Conservation (phyloP, 2,329 filamentous ascomycete species). For the Venturia effusa region DNA sequence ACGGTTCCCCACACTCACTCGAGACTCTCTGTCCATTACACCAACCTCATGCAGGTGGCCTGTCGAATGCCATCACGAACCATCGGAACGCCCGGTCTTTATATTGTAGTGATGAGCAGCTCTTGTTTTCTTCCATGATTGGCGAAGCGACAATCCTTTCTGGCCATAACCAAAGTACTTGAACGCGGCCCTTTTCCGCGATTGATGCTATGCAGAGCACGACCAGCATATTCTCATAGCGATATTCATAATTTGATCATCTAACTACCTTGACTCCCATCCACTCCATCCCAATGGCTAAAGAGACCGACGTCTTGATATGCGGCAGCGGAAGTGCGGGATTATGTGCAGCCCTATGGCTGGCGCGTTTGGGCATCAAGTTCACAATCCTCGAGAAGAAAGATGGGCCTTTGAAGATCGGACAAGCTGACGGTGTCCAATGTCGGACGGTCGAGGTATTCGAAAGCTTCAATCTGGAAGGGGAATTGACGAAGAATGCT, state of each 20-base stretch:
- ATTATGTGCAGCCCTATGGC: slow-evolving; percentile 50
- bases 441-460: slow-evolving; percentile 62
- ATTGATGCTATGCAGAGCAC: neutral
- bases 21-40: neutral
- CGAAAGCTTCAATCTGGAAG: slow-evolving; percentile 56
- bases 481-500: slow-evolving; percentile 51
- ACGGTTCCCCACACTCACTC: slow-evolving; percentile 1
- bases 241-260: neutral
- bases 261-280: neutral
- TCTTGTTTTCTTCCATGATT: neutral
- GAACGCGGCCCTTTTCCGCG: neutral
- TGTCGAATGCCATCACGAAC: neutral
- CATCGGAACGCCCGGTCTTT: neutral
- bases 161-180: neutral
- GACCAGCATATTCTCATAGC: neutral
- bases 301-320: slow-evolving; percentile 43
- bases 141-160: neutral
- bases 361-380: slow-evolving; percentile 44
- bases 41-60: neutral
- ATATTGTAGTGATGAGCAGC: neutral
- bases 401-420: slow-evolving; percentile 42
- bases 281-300: neutral
- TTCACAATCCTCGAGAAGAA: slow-evolving; percentile 49
- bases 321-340: slow-evolving; percentile 52
- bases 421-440: slow-evolving; percentile 56